phyloP scores from a whole-genome alignment of 306 rosid species.

The Dryas alaskensis region DNA sequence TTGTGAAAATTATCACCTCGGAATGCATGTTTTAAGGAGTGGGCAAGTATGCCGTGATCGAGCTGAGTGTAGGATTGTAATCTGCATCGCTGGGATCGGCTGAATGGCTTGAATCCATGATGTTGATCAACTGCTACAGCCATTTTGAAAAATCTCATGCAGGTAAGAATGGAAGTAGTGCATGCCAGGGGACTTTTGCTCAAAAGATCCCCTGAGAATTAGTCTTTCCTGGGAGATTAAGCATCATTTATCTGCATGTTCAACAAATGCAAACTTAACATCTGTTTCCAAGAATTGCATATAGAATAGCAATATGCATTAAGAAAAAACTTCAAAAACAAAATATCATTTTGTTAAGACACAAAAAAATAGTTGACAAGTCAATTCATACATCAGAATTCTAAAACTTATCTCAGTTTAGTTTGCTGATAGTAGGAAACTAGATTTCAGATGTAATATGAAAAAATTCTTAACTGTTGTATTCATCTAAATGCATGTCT shows the following conservation, averaged over 20 bases:
- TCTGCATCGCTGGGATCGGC: conserved; percentile 64
- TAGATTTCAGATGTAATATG: no score
- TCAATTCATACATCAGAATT: no score
- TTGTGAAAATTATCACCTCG: conserved; percentile 60
- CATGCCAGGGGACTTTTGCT: conserved; percentile 53
- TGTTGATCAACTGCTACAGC: conserved; percentile 70
- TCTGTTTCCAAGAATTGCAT: background rate
- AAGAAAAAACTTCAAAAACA: background rate
- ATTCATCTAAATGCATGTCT: no score
- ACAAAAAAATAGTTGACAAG: no score
- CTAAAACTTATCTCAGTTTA: no score
- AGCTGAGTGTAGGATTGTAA: conserved; percentile 76
- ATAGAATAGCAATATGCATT: background rate
- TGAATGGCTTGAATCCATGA: conserved; percentile 59
- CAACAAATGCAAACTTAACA: background rate
- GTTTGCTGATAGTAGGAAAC: no score
- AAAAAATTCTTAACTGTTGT: no score
- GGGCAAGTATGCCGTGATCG: conserved; percentile 44
- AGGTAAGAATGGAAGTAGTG: conserved; percentile 38
- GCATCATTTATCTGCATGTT: conserved; percentile 37
- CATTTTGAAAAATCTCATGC: conserved; percentile 65
- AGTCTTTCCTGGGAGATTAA: conserved; percentile 38
- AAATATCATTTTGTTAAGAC: background rate
- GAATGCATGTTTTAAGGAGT: conserved; percentile 50
- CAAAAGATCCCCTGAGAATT: conserved; percentile 31